A percentile compares a stretch with the other conserved stretches of the same genome.
These are phyloP conservation scores for Leptographium radiaticola DNA, from an alignment of 2,329 filamentous ascomycete species.

Conservation along the genomic window DNA sequence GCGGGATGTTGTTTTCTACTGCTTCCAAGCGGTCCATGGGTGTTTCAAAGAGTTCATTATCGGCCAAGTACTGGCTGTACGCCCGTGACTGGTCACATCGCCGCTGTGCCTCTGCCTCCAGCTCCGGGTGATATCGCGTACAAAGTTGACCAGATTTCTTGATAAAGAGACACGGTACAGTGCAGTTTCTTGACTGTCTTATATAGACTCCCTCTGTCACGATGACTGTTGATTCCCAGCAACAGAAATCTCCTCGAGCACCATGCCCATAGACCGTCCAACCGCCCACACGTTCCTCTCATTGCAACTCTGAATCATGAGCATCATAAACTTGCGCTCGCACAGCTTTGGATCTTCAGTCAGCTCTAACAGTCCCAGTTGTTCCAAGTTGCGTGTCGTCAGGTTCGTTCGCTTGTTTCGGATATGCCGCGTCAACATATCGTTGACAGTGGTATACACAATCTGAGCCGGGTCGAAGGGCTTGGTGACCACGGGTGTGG, in stretches of 20 bases:
- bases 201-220: no score
- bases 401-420: not conserved
- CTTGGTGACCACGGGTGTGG: not conserved
- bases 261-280: not conserved
- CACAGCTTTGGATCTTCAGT: constrained; percentile 3
- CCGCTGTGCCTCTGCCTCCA: not conserved
- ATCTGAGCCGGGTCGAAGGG: constrained; percentile 1
- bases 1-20: no score
- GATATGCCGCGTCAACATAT: not conserved
- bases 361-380: constrained; percentile 3
- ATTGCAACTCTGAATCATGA: constrained; percentile 5
- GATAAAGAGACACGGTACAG: no score
- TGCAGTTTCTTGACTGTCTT: no score
- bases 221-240: no score
- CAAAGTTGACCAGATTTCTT: no score
- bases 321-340: constrained; percentile 6
- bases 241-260: not conserved
- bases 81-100: not conserved
- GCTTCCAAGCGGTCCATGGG: not conserved
- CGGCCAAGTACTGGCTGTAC: not conserved
- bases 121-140: not conserved
- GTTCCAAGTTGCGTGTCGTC: not conserved
- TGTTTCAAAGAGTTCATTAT: constrained; percentile 1
- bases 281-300: constrained; percentile 4
- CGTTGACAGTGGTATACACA: not conserved